Evolutionary conservation across 2,329 filamentous ascomycete species (phyloP), one percentile per base, ranked within the genome.

Genomic region (Arthrobotrys conoides): DNA sequence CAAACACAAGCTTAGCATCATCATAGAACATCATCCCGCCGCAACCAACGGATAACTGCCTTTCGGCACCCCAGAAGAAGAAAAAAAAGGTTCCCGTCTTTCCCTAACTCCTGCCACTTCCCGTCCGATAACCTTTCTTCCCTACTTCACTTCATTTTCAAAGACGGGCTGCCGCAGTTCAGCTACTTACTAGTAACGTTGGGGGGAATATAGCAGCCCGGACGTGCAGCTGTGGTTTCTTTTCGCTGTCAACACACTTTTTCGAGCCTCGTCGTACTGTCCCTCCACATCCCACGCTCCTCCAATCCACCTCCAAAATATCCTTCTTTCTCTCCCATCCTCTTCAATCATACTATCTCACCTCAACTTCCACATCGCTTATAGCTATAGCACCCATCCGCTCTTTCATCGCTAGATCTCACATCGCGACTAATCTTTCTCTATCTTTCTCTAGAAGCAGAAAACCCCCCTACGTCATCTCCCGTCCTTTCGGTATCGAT

Each of bases 1-100:
- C 6, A 36, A 3, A 5, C 46, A 72, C 69, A 72, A 41, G 59
- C 49, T 44, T 24, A 22, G 18, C 48, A 51, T 22, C 36, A 41
- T 9, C 38, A 41, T 46, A 61, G 51, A 30, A 73, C 65, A 68
- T 55, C 71, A 64, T 61, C 27, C 71, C 53, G 27, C 71, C 53
- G 64, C 64, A 48, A 44, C 64, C 51, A 69, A 69, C 71, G 71
- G 71, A 76, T 76, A 76, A 57, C 71, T 76, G 41, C 71, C 46
- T 64, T 24, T 61, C 55, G n/a, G 49, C 49, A 27, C 20, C 55
- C 33, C 55, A 20, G n/a, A 6, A 6, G 27, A 30, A 30, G 3
- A 30, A 30, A 46, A 44, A 38, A 38, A 14, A 14, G n/a, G 30
- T 38, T 41, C 9, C 18, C 33, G 46, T 44, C 49, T 12, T 20